Evolutionary conservation across 176 grass and related monocot species (phyloP), one percentile per base, ranked within the genome.

Genomic region (Lolium rigidum): DNA sequence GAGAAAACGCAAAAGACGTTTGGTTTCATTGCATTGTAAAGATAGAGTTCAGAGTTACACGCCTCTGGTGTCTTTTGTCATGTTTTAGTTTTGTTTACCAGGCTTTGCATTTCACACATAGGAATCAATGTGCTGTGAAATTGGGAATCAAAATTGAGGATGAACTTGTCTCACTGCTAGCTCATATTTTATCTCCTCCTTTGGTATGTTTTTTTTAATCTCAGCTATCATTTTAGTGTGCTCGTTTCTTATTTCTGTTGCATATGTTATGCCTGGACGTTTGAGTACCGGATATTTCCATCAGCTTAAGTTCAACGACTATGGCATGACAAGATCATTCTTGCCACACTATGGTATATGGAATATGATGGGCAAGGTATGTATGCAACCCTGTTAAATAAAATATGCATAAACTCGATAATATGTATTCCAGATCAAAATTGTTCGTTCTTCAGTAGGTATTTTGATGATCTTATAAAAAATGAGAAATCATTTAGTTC

Each of bases 41-140:
- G 31, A 35, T 35, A 35, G 31, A 35, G 31, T 35, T 35, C 31
- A 35, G 31, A 35, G 31, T 35, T 35, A 35, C 31, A 35, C 31
- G 31, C 31, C 31, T 65, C 61, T 65, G 10, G 61, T 9, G 24
- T 31, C 9, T 11, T 35, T 12, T 66, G 8, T 78, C 11, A 70
- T 78, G 58, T 49, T 18, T 46, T 54, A 21, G 70, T 20, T 54
- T 76, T 57, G 21, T 12, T 84, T 60, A 79, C 79, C 79, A 92
- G 90, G 88, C 90, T 58, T 83, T 92, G 58, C 0, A 21, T 10
- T 56, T 7, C 54, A 20, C 6, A 56, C 6, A 1, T 56, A 18
- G 17, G 54, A 56, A 56, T 56, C 54, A 6, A 56, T 20, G 54
- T 56, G 17, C 54, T 2, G 17, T 56, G 54, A 56, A 56, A 20